These are phyloP conservation scores for Aureobasidium sp. DNA, from an alignment of 2,329 filamentous ascomycete genomes.

Conservation along the genomic window DNA sequence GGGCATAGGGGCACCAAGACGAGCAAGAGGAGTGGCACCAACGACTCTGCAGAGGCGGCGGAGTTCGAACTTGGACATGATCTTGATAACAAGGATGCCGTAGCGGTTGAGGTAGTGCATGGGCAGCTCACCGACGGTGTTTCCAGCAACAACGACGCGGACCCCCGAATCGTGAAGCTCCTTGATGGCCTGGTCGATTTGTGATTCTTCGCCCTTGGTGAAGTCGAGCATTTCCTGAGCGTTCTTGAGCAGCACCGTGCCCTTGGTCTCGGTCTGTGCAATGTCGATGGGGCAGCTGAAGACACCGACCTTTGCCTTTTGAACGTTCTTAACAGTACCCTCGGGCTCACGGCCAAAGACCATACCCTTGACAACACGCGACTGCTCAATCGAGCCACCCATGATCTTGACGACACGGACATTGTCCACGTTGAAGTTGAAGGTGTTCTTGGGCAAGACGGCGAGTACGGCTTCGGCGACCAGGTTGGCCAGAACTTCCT, in stretches of 20 bases:
- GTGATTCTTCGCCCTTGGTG: conserved; percentile 89
- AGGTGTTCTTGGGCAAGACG: conserved; percentile 89
- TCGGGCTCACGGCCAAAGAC: conserved; percentile 96
- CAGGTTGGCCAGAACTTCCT: conserved; percentile 78
- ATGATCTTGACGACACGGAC: conserved; percentile 99
- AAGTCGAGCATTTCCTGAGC: conserved; percentile 99
- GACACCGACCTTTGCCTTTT: conserved; percentile 90
- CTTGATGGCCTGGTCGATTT: conserved; percentile 87
- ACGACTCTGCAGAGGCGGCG: conserved; percentile 92
- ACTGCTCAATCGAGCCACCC: conserved; percentile 92
- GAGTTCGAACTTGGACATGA: conserved; percentile 96
- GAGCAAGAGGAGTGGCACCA: conserved; percentile 89
- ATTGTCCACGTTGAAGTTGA: conserved; percentile 98
- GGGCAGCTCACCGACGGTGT: conserved; percentile 90
- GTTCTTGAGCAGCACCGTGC: conserved; percentile 92
- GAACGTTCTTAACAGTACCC: conserved; percentile 78
- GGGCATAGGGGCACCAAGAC: conserved; percentile 96
- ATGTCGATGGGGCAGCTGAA: conserved; percentile 94
- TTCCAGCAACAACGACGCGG: conserved; percentile 83
- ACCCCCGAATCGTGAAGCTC: conserved; percentile 91
- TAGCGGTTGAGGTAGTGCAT: conserved; percentile 97
- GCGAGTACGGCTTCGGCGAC: conserved; percentile 79
- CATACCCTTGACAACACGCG: conserved; percentile 93
- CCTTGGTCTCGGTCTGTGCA: conserved; percentile 97
- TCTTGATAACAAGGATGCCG: conserved; percentile 91